These are phyloP conservation scores for Candida adriatica DNA, from an alignment of 805 yeast genomes.

Conservation along the genomic window DNA sequence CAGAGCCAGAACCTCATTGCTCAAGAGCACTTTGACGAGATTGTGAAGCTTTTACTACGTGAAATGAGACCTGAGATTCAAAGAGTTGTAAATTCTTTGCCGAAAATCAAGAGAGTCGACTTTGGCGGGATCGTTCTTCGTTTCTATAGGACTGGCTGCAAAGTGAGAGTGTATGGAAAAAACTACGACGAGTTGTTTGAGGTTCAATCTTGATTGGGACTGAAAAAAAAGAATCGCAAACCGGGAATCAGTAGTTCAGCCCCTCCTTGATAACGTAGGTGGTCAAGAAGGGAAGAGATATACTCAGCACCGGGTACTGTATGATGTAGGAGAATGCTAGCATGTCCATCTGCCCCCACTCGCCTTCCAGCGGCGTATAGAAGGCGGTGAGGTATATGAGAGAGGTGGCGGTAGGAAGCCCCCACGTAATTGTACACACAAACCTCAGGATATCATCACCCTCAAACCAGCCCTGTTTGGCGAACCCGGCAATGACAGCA, in stretches of 20 bases:
- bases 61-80: slow-evolving; percentile 16
- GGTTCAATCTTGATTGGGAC: background rate
- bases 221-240: background rate
- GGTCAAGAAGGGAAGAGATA: slow-evolving; percentile 19
- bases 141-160: slow-evolving; percentile 2
- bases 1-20: slow-evolving; percentile 12
- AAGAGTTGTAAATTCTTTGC: slow-evolving; percentile 9
- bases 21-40: slow-evolving; percentile 11
- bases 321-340: slow-evolving; percentile 6
- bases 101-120: slow-evolving; percentile 17
- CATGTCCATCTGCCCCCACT: slow-evolving; percentile 4
- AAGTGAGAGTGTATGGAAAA: slow-evolving; percentile 15
- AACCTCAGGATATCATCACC: slow-evolving; percentile 56
- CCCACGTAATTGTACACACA: slow-evolving; percentile 69
- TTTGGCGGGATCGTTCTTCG: slow-evolving; percentile 24
- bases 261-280: slow-evolving; percentile 7
- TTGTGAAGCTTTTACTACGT: slow-evolving; percentile 20
- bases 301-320: slow-evolving; percentile 17
- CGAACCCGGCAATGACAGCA: slow-evolving; percentile 53
- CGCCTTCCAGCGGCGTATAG: slow-evolving; percentile 48
- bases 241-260: slow-evolving; percentile 1
- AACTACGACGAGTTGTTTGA: slow-evolving; percentile 1
- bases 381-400: slow-evolving; percentile 84
- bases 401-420: slow-evolving; percentile 85
- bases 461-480: slow-evolving; percentile 59